Conservation (phyloP, 2,329 filamentous ascomycete species). For the Aspergillus pseudonomiae region DNA sequence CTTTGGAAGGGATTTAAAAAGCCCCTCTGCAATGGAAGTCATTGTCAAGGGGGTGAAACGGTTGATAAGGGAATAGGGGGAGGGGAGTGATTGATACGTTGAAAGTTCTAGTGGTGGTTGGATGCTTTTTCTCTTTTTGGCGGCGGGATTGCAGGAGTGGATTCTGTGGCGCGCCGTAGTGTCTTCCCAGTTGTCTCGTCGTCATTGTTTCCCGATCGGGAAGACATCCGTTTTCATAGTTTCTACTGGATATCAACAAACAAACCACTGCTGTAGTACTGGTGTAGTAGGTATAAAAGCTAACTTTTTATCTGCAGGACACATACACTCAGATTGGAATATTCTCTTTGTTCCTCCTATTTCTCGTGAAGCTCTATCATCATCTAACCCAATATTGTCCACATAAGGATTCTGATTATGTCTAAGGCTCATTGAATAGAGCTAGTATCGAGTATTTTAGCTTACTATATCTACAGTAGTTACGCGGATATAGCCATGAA, state of each 20-base stretch:
- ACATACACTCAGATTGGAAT: no score
- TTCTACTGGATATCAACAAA: background rate
- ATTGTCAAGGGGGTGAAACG: conserved; percentile 45
- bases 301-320: background rate
- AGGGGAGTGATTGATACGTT: conserved; percentile 20
- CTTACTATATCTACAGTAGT: background rate
- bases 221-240: background rate
- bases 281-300: background rate
- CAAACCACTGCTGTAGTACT: background rate
- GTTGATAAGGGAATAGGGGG: conserved; percentile 18
- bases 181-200: background rate
- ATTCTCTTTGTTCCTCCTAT: no score
- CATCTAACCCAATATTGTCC: background rate
- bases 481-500: background rate
- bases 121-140: conserved; percentile 23
- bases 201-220: conserved; percentile 1
- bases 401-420: background rate
- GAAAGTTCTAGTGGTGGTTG: conserved; percentile 13
- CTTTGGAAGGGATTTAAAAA: conserved; percentile 80
- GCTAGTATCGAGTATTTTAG: no score
- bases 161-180: conserved; percentile 1
- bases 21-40: conserved; percentile 69
- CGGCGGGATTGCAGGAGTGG: conserved; percentile 18
- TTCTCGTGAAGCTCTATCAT: no score
- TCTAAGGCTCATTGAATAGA: background rate